These are phyloP conservation scores for Kwoniella europaea DNA, from an alignment of 768 basidiomycete genomes.

Conservation along the genomic window DNA sequence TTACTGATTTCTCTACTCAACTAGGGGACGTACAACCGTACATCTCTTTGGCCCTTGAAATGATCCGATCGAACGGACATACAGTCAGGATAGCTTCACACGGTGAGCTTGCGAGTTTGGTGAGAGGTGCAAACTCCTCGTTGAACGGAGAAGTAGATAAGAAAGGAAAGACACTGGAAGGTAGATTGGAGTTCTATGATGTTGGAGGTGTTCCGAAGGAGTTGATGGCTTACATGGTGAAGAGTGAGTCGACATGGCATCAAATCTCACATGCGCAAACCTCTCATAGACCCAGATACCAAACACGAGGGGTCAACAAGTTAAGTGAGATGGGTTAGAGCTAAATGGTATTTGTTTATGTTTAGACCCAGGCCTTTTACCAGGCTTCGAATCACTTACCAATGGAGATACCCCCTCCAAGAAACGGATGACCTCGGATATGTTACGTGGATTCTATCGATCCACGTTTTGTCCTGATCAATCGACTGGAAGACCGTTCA, in stretches of 20 bases:
- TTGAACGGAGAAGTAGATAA: conserved; percentile 20
- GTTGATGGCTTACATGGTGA: conserved; percentile 72
- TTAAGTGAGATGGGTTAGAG: not conserved
- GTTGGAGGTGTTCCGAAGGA: conserved; percentile 69
- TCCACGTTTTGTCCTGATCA: conserved; percentile 37
- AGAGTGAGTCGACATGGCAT: conserved; percentile 60
- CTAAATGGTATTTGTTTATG: not conserved
- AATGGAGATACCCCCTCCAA: conserved; percentile 68
- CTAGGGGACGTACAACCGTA: conserved; percentile 69
- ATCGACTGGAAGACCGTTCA: conserved; percentile 28
- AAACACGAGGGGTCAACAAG: not conserved
- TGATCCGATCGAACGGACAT: conserved; percentile 63
- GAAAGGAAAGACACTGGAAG: conserved; percentile 44
- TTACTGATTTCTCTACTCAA: not conserved
- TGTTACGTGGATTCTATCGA: conserved; percentile 37
- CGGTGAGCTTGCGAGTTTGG: conserved; percentile 64
- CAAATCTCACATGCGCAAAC: not conserved
- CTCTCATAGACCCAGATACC: not conserved
- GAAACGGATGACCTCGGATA: conserved; percentile 64
- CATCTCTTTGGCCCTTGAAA: conserved; percentile 63
- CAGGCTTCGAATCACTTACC: conserved; percentile 64
- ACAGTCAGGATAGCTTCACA: conserved; percentile 68
- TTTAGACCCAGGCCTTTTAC: conserved; percentile 67
- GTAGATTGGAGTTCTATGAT: conserved; percentile 64
- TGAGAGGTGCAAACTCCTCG: conserved; percentile 57